phyloP scores from a whole-genome alignment of 768 basidiomycete species.

The Podaxis pistillaris region DNA sequence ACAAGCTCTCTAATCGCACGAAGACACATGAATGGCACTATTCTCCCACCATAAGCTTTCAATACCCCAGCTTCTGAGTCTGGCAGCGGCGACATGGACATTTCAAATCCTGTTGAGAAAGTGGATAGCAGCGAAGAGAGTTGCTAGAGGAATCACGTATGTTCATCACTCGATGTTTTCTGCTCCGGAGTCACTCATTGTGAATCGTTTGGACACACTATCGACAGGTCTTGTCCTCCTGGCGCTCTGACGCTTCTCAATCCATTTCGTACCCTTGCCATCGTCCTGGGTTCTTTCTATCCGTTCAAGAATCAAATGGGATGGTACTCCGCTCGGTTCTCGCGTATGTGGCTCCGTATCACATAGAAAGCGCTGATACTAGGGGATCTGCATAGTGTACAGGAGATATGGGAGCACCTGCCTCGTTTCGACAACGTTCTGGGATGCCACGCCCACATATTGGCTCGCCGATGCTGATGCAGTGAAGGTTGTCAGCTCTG shows the following conservation, averaged over 20 bases:
- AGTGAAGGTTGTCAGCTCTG: slow-evolving; percentile 31
- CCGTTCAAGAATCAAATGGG: slow-evolving; percentile 34
- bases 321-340: slow-evolving; percentile 32
- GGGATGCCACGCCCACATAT: slow-evolving; percentile 27
- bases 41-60: not conserved
- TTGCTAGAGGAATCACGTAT: not conserved
- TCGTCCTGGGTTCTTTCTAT: slow-evolving; percentile 29
- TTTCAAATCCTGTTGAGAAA: slow-evolving; percentile 1
- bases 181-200: not conserved
- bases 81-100: not conserved
- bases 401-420: slow-evolving; percentile 36
- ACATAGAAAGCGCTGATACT: not conserved
- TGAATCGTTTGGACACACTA: not conserved
- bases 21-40: not conserved
- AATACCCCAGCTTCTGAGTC: not conserved
- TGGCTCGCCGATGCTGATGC: slow-evolving; percentile 47
- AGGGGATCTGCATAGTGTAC: slow-evolving; percentile 30
- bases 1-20: not conserved
- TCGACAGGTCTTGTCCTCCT: slow-evolving; percentile 3
- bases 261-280: slow-evolving; percentile 28
- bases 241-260: slow-evolving; percentile 23
- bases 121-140: slow-evolving; percentile 1
- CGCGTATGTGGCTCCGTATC: slow-evolving; percentile 25
- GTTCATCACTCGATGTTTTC: not conserved
- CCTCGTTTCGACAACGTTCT: slow-evolving; percentile 33